These are phyloP conservation scores for Berkeleyomyces rouxiae DNA, from an alignment of 2,329 filamentous ascomycete species.

Conservation along the genomic window DNA sequence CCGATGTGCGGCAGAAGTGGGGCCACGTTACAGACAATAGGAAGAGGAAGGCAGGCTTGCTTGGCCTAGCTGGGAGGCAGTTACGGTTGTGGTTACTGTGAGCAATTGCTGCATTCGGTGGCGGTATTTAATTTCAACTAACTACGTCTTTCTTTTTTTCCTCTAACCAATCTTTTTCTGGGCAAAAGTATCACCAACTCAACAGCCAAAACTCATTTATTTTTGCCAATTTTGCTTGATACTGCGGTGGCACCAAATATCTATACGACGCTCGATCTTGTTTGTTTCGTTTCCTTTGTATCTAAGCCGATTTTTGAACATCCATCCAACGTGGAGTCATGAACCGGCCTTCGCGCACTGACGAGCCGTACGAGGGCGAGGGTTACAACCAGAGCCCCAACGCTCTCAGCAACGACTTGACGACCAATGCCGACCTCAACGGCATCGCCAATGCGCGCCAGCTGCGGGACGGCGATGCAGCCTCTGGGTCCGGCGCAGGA, in stretches of 20 bases:
- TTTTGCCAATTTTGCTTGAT: background rate
- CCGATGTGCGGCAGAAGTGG: background rate
- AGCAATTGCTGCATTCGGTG: background rate
- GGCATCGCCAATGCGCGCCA: constrained; percentile 35
- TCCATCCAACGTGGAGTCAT: constrained; percentile 20
- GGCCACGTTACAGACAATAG: background rate
- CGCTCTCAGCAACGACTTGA: constrained; percentile 30
- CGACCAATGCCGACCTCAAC: constrained; percentile 38
- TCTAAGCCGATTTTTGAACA: background rate
- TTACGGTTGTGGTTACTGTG: background rate
- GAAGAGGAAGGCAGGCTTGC: too few relatives aligned
- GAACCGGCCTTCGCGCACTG: constrained; percentile 39
- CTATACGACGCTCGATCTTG: background rate
- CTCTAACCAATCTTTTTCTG: background rate
- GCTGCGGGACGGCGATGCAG: constrained; percentile 12
- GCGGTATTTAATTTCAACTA: background rate
- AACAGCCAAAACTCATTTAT: background rate
- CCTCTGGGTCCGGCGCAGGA: background rate
- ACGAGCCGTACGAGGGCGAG: constrained; percentile 32
- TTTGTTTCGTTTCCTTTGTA: background rate
- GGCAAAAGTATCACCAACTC: background rate
- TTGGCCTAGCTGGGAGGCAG: background rate
- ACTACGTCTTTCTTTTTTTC: background rate
- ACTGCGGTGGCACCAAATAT: background rate
- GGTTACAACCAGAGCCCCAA: constrained; percentile 39